Percentiles rank a stretch among this genome's conserved stretches.
phyloP scores from a whole-genome alignment of 1,139 yeast genomes.

The Sugiyamaella japonica region DNA sequence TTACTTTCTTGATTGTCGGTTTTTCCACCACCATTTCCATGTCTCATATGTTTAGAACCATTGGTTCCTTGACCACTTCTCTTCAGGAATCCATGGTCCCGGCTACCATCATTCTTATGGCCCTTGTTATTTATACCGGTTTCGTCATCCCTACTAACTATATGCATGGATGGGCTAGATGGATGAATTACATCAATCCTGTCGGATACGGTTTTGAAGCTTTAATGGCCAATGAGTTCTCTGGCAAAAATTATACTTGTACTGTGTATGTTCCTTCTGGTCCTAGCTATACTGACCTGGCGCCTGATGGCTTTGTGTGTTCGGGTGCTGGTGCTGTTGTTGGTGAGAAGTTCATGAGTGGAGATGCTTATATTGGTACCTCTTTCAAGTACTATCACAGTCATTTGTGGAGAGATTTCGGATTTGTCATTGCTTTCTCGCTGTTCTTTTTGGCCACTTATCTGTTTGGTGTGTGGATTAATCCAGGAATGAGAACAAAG shows the following conservation, averaged over 20 bases:
- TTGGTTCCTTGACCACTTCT: conserved; percentile 64
- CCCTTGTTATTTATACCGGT: conserved; percentile 70
- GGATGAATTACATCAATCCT: conserved; percentile 77
- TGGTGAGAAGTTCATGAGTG: conserved; percentile 56
- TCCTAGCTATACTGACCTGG: conserved; percentile 44
- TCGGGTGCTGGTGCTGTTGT: conserved; percentile 61
- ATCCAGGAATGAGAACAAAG: conserved; percentile 75
- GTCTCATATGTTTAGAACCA: conserved; percentile 70
- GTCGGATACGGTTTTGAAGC: conserved; percentile 69
- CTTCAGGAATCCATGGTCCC: conserved; percentile 73
- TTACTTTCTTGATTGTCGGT: conserved; percentile 60
- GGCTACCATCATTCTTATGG: conserved; percentile 61
- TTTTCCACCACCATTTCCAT: conserved; percentile 58
- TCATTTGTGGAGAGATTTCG: conserved; percentile 85
- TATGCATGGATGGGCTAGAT: conserved; percentile 76
- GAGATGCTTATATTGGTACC: conserved; percentile 54
- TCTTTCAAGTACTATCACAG: conserved; percentile 52
- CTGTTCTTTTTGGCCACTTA: conserved; percentile 58
- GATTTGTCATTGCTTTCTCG: conserved; percentile 60
- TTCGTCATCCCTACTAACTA: conserved; percentile 66
- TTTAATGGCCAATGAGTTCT: conserved; percentile 63
- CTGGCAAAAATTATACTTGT: conserved; percentile 48
- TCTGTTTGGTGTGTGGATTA: conserved; percentile 58
- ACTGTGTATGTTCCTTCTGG: conserved; percentile 54
- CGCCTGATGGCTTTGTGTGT: conserved; percentile 52